Conservation (phyloP, 139 green algal genomes). For the Zygnema circumcarinatum region DNA sequence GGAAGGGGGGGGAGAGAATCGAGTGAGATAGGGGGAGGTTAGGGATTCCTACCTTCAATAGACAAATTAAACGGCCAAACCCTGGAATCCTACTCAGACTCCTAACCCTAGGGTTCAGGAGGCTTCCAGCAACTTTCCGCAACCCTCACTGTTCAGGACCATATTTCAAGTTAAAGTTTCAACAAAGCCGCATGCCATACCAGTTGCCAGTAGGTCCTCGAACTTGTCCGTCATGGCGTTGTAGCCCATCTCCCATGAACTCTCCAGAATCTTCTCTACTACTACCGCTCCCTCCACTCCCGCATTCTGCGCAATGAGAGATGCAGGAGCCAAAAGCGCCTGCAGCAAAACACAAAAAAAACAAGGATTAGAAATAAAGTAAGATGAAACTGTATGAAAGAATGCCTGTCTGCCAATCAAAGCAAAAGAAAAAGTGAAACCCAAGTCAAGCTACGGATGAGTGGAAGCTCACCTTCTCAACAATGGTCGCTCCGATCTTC, state of each 20-base stretch:
- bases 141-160: too few species aligned
- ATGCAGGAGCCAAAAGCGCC: slow-evolving; percentile 67
- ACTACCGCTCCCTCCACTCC: slow-evolving; percentile 90
- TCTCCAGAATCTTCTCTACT: slow-evolving; percentile 83
- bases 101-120: too few species aligned
- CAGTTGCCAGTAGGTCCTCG: slow-evolving; percentile 57
- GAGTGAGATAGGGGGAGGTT: too few species aligned
- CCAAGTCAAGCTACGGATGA: background rate
- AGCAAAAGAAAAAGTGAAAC: background rate
- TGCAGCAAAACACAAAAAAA: slow-evolving; percentile 61
- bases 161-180: too few species aligned
- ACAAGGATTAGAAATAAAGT: slow-evolving; percentile 68
- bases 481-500: slow-evolving; percentile 90
- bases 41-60: too few species aligned
- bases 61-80: too few species aligned
- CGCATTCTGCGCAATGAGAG: slow-evolving; percentile 88
- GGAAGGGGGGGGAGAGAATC: too few species aligned
- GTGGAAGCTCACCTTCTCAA: slow-evolving; percentile 77
- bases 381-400: background rate
- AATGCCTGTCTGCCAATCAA: background rate
- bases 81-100: too few species aligned
- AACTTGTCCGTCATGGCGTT: slow-evolving; percentile 82
- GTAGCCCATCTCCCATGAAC: slow-evolving; percentile 89
- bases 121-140: too few species aligned
- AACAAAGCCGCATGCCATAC: too few species aligned